Conservation (phyloP, 2,329 filamentous ascomycete species). For the Talaromyces sp. region DNA sequence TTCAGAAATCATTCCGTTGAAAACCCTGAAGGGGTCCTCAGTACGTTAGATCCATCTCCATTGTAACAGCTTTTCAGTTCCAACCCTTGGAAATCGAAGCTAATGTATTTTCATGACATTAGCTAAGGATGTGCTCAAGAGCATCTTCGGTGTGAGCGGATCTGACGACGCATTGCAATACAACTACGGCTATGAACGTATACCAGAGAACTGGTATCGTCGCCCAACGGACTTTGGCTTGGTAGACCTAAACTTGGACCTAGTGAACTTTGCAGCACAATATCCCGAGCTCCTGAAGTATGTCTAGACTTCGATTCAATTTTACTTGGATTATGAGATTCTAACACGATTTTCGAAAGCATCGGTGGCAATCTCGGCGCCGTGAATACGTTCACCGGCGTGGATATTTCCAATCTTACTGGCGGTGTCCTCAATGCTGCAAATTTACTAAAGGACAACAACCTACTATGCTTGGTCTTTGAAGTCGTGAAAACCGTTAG, state of each 20-base stretch:
- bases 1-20: constrained; percentile 48
- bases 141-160: constrained; percentile 50
- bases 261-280: constrained; percentile 38
- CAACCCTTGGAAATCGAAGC: not conserved
- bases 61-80: not conserved
- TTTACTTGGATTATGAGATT: not conserved
- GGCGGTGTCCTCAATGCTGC: constrained; percentile 40
- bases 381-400: constrained; percentile 52
- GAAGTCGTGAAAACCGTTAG: constrained; percentile 36
- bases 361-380: constrained; percentile 56
- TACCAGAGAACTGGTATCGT: constrained; percentile 56
- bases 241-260: constrained; percentile 44
- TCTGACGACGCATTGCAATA: constrained; percentile 45
- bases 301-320: constrained; percentile 6
- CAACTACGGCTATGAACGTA: constrained; percentile 51
- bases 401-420: constrained; percentile 46
- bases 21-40: constrained; percentile 39
- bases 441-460: constrained; percentile 41
- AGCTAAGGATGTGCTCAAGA: constrained; percentile 45
- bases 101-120: constrained; percentile 15
- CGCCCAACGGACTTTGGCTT: constrained; percentile 49
- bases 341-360: constrained; percentile 25
- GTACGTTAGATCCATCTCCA: constrained; percentile 28
- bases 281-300: constrained; percentile 44
- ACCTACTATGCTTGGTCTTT: constrained; percentile 42